Percentiles rank a stretch among this genome's conserved stretches.
These are phyloP conservation scores for Colletotrichum coccodes DNA, from an alignment of 2,329 filamentous ascomycete species.

Conservation along the genomic window DNA sequence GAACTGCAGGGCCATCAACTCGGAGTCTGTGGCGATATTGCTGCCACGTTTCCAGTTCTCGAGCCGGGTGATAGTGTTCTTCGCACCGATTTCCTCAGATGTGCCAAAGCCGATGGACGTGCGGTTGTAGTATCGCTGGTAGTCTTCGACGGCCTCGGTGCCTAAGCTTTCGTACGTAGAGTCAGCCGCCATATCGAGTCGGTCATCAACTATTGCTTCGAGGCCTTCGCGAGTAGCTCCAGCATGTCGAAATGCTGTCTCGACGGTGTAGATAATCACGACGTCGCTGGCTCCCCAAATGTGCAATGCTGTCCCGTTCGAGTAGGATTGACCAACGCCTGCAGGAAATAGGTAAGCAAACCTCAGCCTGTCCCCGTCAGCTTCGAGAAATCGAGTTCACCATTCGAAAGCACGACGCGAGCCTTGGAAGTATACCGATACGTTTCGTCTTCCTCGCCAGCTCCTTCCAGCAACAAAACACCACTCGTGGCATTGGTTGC, in stretches of 20 bases:
- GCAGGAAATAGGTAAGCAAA: no score
- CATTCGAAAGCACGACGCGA: no score
- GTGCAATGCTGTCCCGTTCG: conserved; percentile 8
- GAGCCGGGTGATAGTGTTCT: conserved; percentile 13
- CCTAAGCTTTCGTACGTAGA: not conserved
- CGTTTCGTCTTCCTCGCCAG: not conserved
- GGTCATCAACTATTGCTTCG: not conserved
- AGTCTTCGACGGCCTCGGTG: conserved; percentile 16
- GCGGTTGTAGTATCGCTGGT: conserved; percentile 26
- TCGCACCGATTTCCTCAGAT: conserved; percentile 17
- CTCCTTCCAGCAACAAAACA: not conserved
- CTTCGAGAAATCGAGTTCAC: no score
- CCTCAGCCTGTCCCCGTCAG: no score
- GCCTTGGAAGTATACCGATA: conserved; percentile 7
- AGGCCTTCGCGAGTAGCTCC: no score
- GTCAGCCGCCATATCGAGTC: not conserved
- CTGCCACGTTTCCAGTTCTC: not conserved
- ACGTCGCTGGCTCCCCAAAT: conserved; percentile 30
- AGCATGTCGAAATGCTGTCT: no score
- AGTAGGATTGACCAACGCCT: no score
- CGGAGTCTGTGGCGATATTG: conserved; percentile 30
- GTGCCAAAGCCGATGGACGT: conserved; percentile 31
- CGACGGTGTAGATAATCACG: conserved; percentile 31
- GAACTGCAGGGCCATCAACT: conserved; percentile 43
- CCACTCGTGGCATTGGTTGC: not conserved